phyloP scores from a whole-genome alignment of 139 green algal genomes.

The Limnomonas spitsbergensis region DNA sequence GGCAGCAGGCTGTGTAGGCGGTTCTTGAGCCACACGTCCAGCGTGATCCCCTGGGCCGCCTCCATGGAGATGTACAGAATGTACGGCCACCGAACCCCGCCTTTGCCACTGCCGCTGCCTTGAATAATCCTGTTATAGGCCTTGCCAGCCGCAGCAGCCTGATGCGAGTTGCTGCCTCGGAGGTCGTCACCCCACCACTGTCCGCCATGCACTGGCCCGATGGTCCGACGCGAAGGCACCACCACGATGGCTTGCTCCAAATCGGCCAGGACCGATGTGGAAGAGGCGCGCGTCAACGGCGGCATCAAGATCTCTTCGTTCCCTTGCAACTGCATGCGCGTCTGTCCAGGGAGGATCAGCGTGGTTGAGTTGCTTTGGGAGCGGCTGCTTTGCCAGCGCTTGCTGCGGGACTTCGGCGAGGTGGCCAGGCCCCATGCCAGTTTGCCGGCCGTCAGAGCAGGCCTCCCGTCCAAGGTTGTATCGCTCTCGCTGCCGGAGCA shows the following conservation, averaged over 20 bases:
- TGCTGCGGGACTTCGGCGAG: background rate
- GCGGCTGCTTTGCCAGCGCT: too few species aligned
- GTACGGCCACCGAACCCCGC: conserved; percentile 29
- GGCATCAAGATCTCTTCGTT: too few species aligned
- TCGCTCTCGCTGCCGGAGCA: background rate
- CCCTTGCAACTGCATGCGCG: too few species aligned
- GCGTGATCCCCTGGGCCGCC: conserved; percentile 29
- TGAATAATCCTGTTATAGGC: background rate
- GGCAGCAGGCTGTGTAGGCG: background rate
- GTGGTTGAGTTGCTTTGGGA: too few species aligned
- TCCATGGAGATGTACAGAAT: conserved; percentile 49
- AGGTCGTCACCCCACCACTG: background rate
- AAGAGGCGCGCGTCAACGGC: too few species aligned
- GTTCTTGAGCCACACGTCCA: conserved; percentile 31
- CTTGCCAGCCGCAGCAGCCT: background rate
- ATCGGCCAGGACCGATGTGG: background rate
- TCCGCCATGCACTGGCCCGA: background rate
- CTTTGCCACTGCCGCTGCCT: background rate
- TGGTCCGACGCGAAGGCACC: background rate
- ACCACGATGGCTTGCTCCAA: background rate
- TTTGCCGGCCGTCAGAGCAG: background rate
- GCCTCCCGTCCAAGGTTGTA: background rate
- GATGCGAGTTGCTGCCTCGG: background rate
- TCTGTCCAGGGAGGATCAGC: too few species aligned
- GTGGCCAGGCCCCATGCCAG: background rate